Conservation (phyloP, 352 stramenopile genomes). For the Pythium coloratum region DNA sequence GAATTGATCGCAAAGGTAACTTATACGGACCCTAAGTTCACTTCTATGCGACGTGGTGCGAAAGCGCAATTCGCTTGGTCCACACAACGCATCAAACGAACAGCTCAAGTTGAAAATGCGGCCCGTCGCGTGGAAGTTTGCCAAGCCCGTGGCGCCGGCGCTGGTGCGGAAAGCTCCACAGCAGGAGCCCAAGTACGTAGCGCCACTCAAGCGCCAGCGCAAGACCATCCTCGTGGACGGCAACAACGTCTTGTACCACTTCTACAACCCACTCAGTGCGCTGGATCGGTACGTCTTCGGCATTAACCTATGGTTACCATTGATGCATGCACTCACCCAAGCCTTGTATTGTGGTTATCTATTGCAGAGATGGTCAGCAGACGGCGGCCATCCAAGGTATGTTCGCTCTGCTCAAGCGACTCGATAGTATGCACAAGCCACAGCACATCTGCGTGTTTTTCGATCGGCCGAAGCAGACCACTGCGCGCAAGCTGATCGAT, state of each 20-base stretch:
- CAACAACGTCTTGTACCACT: conserved; percentile 39
- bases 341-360: neutral
- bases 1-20: conserved; percentile 23
- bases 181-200: neutral
- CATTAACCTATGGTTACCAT: neutral
- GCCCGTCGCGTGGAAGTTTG: conserved; percentile 19
- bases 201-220: conserved; percentile 13
- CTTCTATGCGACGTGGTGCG: conserved; percentile 10
- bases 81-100: neutral
- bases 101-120: conserved; percentile 10
- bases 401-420: conserved; percentile 19
- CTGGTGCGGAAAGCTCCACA: conserved; percentile 3
- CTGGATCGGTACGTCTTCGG: conserved; percentile 18
- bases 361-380: conserved; percentile 23
- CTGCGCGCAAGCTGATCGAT: conserved; percentile 31
- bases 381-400: conserved; percentile 29
- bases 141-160: conserved; percentile 8
- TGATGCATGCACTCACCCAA: neutral
- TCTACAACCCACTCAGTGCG: conserved; percentile 29
- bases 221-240: conserved; percentile 34
- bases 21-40: conserved; percentile 4
- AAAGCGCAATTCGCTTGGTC: conserved; percentile 10
- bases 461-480: conserved; percentile 28
- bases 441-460: conserved; percentile 36
- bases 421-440: conserved; percentile 24